Evolutionary conservation across 192 early-diverging fungal genomes (phyloP), one percentile per base, ranked within the genome.

Genomic region (Entomortierella chlamydospora): DNA sequence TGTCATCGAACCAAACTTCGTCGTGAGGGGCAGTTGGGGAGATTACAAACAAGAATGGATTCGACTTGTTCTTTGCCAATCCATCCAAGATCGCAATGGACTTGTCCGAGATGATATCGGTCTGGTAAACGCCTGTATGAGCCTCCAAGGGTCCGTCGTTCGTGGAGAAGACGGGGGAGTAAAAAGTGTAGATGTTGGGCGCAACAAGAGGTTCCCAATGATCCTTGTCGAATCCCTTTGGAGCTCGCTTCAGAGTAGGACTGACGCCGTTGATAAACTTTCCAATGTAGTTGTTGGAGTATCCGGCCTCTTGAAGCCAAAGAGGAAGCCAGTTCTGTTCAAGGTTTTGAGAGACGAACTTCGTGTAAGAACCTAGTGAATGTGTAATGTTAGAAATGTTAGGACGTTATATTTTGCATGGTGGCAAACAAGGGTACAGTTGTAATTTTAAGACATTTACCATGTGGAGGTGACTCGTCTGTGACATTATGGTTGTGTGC

Each of bases 261-360:
- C 68, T 61, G 62, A 79, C 76, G 9, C 84, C 87, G 68, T 91
- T 90, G 67, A 91, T 85, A 49, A 92, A 83, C 55, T 92, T 92
- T n/a, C 91, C 91, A 55, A 89, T 88, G 60, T 88, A 91, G 66
- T 90, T 81, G 45, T 88, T 92, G 33, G 73, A 76, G 61, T 92
- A 92, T 20, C 90, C 90, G 15, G 81, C 79, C 45, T 65, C 23
- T 58, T 72, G 65, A 2, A 79, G 55, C 76, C 76, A 79, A 15
- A 61, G 58, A 3, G 76, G 76, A 41, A 79, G 68, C 76, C 76
- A 79, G 63, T 65, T 61, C 52, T 64, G 23, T 29, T 79, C 76
- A 6, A 79, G 55, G 12, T 70, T 64, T 50, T 79, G 68, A 37
- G 68, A 59, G 1, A 79, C 76, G 31, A 79, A 79, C 43, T 79